phyloP scores from a whole-genome alignment of 805 yeast genomes.

The Saccharomycopsis synnaedendra region DNA sequence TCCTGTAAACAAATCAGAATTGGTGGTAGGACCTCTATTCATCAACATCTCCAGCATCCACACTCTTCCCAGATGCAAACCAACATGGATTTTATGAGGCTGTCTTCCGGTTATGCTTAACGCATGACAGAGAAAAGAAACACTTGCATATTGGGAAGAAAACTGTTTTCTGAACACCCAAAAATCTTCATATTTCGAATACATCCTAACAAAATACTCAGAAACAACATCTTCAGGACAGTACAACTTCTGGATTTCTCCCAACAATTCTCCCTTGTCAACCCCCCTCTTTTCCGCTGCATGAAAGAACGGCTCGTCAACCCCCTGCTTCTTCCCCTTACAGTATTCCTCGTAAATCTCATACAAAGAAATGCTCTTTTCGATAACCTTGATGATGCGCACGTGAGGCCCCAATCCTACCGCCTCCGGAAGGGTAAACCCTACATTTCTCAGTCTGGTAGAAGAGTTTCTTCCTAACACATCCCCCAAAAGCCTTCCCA shows the following conservation, averaged over 20 bases:
- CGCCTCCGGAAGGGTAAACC: conserved; percentile 80
- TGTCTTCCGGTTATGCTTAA: conserved; percentile 87
- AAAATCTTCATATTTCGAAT: conserved; percentile 78
- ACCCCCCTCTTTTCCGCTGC: conserved; percentile 71
- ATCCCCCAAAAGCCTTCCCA: conserved; percentile 80
- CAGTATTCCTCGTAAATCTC: conserved; percentile 84
- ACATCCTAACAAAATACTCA: conserved; percentile 61
- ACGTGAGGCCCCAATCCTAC: conserved; percentile 93
- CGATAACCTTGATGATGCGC: conserved; percentile 75
- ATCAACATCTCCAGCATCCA: conserved; percentile 96
- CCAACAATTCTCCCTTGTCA: conserved; percentile 77
- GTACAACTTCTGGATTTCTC: conserved; percentile 71
- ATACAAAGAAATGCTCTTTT: conserved; percentile 62
- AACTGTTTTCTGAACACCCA: conserved; percentile 96
- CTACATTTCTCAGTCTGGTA: conserved; percentile 73
- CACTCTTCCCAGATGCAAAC: conserved; percentile 72
- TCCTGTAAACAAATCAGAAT: conserved; percentile 20
- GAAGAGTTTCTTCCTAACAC: conserved; percentile 72
- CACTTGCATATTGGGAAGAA: conserved; percentile 88
- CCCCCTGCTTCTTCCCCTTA: conserved; percentile 52
- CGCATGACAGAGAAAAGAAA: conserved; percentile 86
- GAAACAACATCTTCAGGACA: conserved; percentile 79
- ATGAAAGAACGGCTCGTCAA: conserved; percentile 85
- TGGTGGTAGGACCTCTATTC: conserved; percentile 30
- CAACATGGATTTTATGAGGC: conserved; percentile 84